Base-by-base conservation (phyloP, 306 rosid species). In the Dalbergia cultrata region DNA sequence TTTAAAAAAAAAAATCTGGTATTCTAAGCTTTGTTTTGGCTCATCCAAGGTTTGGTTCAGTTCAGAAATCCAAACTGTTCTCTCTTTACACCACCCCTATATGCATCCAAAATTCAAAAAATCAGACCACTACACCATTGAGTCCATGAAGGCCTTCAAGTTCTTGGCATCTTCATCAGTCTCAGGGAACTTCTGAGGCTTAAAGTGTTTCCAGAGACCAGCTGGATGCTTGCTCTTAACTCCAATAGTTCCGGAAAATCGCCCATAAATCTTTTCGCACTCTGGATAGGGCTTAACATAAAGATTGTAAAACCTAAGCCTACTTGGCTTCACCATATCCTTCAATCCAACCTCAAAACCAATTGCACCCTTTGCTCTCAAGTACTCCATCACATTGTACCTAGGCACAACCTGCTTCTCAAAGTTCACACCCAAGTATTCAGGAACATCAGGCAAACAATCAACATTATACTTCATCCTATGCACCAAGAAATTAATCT, bases 271-370 rank as follows among this genome's bases (percentile, higher is more conserved):
- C 50, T 89, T 95, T 33, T 83, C 94, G 78, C 97, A 89, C 41
- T 93, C 97, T 0, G 94, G 95, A 80, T 92, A 95, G 8, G 97
- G 97, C 85, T 93, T 92, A 16, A 92, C 99, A 68, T 89, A 95
- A 56, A 90, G 89, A 84, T 95, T 95, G 67, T 91, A 92, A 89
- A 95, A 95, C 68, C 76, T 80, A 61, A 95, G 88, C 87, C 97
- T 92, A 76, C 92, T 89, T 35, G 95, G 97, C 81, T 83, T 93
- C 74, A 95, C 83, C 76, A 95, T 21, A 60, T 89, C 94, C 80
- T 79, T 90, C 83, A 93, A 84, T 58, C 91, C 89, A 67, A 95
- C 65, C 67, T 90, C 83, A 81, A 80, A 89, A 67, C 89, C 93
- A 77, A 95, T 81, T 21, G 94, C 93, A 18, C 91, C 92, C 68